Evolutionary conservation across 176 grass and related monocot species (phyloP).

Genomic region (Zoysia japonica): DNA sequence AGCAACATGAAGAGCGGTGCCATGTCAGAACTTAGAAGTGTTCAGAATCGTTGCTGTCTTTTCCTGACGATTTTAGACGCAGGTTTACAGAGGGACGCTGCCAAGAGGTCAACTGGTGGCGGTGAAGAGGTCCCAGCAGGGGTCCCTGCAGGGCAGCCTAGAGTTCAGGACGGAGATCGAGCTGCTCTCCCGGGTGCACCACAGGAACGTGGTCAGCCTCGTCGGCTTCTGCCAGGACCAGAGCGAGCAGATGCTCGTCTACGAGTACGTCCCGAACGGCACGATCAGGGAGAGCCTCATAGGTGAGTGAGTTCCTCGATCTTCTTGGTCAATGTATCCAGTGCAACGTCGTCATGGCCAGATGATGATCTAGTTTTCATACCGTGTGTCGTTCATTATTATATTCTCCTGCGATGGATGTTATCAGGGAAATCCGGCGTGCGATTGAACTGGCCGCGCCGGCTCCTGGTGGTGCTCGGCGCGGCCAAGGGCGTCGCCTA

Average conservation of each 20-base stretch:
- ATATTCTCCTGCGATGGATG: neutral
- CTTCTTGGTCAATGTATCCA: neutral
- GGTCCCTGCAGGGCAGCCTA: conserved; percentile 59
- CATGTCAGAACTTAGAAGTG: neutral
- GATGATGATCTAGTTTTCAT: neutral
- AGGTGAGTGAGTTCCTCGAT: conserved; percentile 20
- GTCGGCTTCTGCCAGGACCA: conserved; percentile 82
- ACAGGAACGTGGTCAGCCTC: conserved; percentile 83
- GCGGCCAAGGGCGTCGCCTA: conserved; percentile 75
- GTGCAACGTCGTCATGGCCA: neutral
- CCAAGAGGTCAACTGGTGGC: conserved; percentile 67
- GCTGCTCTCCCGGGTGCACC: conserved; percentile 76
- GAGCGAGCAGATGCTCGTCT: conserved; percentile 74
- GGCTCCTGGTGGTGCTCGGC: conserved; percentile 67
- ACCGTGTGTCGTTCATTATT: neutral
- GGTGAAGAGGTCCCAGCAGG: conserved; percentile 69
- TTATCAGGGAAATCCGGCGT: conserved; percentile 75
- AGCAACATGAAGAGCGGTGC: neutral
- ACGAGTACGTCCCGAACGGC: conserved; percentile 84
- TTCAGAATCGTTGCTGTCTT: neutral
- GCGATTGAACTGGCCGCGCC: conserved; percentile 65
- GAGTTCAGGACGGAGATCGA: conserved; percentile 88
- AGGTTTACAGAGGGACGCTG: conserved; percentile 74
- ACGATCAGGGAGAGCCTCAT: conserved; percentile 81
- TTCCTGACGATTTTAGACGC: neutral